Evolutionary conservation across 805 yeast species (phyloP), one percentile per base, ranked within the genome.

Genomic region (Yamadazyma paraphyllophila): DNA sequence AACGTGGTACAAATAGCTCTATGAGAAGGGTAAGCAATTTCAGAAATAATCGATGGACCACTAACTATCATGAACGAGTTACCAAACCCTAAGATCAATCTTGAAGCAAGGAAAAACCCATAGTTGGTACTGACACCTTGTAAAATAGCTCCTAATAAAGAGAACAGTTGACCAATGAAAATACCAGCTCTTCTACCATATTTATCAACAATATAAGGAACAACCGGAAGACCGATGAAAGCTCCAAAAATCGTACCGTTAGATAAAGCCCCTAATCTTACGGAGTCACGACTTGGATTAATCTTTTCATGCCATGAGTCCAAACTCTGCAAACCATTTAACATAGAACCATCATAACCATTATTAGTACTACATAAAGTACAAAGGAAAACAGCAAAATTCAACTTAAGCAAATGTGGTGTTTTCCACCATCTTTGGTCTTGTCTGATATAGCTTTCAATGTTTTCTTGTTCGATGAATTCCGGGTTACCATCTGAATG

Each of bases 71-170:
- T 67, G 43, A 74, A 45, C 50, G 67, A 66, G 36, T 47, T 29
- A 20, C 82, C 82, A 33, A 69, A 52, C 52, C 83, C 83, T 41
- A 78, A 52, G 33, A 78, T 48, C 36, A 78, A 55, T 65, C 84
- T 68, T 0, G 76, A 59, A 15, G 58, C 72, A 27, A 77, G 60
- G 53, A 74, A 71, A 55, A 65, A 62, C 0, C 55, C 67, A 59
- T 61, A 67, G 42, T 60, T 61, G 34, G 60, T 60, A 9, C 68
- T 59, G 10, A 53, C 50, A 43, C 71, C 71, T 54, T 67, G 73
- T 41, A 67, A 56, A 20, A 67, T 56, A 24, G 71, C 60, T 26
- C 73, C 73, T 11, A 67, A 26, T 27, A 67, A 38, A 16, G 55
- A 45, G 29, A 66, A 20, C 7, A 41, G 7, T 40, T 58, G 58